Conservation (phyloP, 345 rosid genomes). For the Ailanthus altissimus region DNA sequence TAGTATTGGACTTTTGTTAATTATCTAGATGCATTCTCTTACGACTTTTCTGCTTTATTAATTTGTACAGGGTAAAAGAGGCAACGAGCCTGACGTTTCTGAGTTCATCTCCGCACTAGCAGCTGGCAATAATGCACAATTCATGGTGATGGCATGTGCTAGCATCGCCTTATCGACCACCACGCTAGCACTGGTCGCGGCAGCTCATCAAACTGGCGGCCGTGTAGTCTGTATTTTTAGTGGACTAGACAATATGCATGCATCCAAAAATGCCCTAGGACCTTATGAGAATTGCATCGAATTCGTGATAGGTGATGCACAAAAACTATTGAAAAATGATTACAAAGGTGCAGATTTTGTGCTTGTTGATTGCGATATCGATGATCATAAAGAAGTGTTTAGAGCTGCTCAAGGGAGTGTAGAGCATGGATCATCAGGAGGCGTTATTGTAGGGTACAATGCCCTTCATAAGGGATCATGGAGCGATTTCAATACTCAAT, state of each 20-base stretch:
- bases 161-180: conserved; percentile 22
- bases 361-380: conserved; percentile 43
- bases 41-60: background rate
- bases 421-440: conserved; percentile 23
- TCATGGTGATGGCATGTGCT: conserved; percentile 47
- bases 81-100: conserved; percentile 46
- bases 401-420: conserved; percentile 29
- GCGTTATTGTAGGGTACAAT: conserved; percentile 47
- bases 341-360: conserved; percentile 44
- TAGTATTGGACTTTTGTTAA: too few species aligned
- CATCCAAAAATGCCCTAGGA: conserved; percentile 27
- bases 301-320: conserved; percentile 40
- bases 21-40: background rate
- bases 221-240: conserved; percentile 36
- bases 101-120: conserved; percentile 67
- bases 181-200: conserved; percentile 41
- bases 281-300: conserved; percentile 26
- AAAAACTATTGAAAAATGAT: conserved; percentile 27
- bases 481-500: conserved; percentile 31
- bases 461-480: conserved; percentile 37
- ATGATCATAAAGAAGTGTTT: conserved; percentile 22
- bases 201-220: conserved; percentile 53
- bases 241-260: conserved; percentile 1
- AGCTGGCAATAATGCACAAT: conserved; percentile 53
- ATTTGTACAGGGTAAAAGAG: conserved; percentile 41